Conservation (phyloP, 2,329 filamentous ascomycete genomes). For the Fusarium anguioides region DNA sequence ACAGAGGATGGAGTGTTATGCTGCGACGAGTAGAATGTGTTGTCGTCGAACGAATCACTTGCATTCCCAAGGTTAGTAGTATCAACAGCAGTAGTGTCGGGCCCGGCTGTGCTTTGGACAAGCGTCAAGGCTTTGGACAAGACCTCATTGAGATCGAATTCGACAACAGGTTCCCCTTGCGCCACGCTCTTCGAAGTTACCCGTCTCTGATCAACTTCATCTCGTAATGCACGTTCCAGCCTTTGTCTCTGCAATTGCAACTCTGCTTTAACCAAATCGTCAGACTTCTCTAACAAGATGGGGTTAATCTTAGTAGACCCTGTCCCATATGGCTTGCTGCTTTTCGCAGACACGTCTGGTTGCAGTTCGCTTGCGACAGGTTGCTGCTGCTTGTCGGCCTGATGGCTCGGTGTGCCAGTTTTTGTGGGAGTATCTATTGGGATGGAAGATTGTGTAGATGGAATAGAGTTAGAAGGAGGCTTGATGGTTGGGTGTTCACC, state of each 20-base stretch:
- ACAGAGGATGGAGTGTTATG: conserved; percentile 78
- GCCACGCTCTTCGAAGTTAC: conserved; percentile 53
- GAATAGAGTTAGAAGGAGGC: conserved; percentile 57
- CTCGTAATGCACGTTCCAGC: conserved; percentile 80
- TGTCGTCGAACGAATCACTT: conserved; percentile 89
- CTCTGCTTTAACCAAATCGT: conserved; percentile 84
- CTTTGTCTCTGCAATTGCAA: conserved; percentile 82
- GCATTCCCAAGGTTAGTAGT: conserved; percentile 68
- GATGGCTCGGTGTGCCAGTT: conserved; percentile 18
- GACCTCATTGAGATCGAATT: conserved; percentile 79
- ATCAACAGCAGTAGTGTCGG: conserved; percentile 67
- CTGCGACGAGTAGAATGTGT: conserved; percentile 96
- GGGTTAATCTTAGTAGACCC: conserved; percentile 79
- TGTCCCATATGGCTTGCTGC: conserved; percentile 56
- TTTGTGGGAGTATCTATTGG: conserved; percentile 40
- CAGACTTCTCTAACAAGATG: conserved; percentile 86
- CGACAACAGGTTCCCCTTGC: conserved; percentile 66
- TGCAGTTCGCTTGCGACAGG: conserved; percentile 54
- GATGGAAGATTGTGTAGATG: conserved; percentile 33
- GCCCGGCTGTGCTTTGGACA: conserved; percentile 75
- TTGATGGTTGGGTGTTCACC: conserved; percentile 77
- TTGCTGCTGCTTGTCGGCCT: conserved; percentile 48
- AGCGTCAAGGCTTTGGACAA: conserved; percentile 76
- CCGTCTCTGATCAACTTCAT: conserved; percentile 76
- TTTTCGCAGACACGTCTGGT: conserved; percentile 37